A percentile compares a stretch with the other conserved stretches of the same genome.
phyloP scores from a whole-genome alignment of 73 alveolate genomes.

The Paramecium caudatum region DNA sequence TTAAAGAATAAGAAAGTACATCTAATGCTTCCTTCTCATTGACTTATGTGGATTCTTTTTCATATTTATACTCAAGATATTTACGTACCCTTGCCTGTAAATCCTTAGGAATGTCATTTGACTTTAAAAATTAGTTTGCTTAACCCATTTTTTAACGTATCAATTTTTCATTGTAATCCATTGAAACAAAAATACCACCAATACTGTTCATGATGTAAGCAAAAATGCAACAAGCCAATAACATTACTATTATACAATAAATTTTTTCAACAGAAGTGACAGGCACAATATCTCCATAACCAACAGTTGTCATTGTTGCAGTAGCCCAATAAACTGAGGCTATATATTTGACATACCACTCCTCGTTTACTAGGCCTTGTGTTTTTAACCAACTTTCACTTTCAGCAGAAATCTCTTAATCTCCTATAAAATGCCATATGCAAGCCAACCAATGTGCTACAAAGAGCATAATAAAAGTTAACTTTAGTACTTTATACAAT shows the following conservation, averaged over 20 bases:
- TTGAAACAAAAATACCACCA: constrained; percentile 83
- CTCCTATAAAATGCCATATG: constrained; percentile 78
- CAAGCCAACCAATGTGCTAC: constrained; percentile 85
- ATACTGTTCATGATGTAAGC: constrained; percentile 91
- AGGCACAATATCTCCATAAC: constrained; percentile 95
- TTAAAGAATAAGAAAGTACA: constrained; percentile 52
- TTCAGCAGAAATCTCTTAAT: constrained; percentile 47
- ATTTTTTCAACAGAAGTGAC: constrained; percentile 83
- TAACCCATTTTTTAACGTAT: constrained; percentile 80
- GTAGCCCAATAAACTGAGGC: constrained; percentile 88
- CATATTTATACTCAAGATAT: constrained; percentile 84
- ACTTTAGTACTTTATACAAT: constrained; percentile 25
- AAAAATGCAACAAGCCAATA: constrained; percentile 89
- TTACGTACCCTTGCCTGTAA: constrained; percentile 82
- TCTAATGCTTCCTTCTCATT: constrained; percentile 79
- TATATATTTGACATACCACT: constrained; percentile 76
- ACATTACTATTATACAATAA: constrained; percentile 84
- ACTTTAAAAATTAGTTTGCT: constrained; percentile 82
- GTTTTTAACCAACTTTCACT: constrained; percentile 75
- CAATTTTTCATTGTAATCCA: constrained; percentile 79
- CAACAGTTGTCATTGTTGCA: constrained; percentile 92
- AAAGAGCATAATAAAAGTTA: constrained; percentile 64
- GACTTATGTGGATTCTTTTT: constrained; percentile 73
- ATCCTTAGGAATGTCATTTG: constrained; percentile 80
- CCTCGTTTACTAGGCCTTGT: constrained; percentile 55